Evolutionary conservation across 2,329 filamentous ascomycete genomes (phyloP).

Genomic region (Ascomycota sp.): DNA sequence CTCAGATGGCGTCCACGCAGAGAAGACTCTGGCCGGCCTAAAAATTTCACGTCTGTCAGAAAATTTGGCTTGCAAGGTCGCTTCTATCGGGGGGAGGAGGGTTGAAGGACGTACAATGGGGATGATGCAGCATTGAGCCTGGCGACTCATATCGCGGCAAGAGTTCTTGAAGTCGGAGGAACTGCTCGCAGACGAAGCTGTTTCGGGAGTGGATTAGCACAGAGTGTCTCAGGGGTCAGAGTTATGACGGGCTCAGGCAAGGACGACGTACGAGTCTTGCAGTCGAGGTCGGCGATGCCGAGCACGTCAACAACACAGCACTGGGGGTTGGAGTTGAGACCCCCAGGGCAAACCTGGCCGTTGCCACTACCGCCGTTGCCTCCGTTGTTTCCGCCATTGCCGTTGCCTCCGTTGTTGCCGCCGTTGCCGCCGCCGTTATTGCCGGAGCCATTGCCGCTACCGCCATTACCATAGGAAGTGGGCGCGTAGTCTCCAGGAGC

Average conservation of each 20-base stretch:
- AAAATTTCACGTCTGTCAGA: background rate
- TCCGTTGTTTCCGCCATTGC: too few species aligned
- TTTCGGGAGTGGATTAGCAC: background rate
- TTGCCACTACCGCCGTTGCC: background rate
- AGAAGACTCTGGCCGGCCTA: background rate
- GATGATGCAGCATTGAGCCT: background rate
- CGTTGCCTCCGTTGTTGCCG: background rate
- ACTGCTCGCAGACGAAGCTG: background rate
- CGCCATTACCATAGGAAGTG: background rate
- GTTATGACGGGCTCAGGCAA: background rate
- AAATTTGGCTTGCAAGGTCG: background rate
- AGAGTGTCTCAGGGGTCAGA: background rate
- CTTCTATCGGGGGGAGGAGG: background rate
- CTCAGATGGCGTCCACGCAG: background rate
- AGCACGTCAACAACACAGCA: background rate
- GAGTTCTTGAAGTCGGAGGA: background rate
- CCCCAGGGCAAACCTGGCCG: background rate
- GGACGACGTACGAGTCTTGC: background rate
- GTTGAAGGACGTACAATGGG: background rate
- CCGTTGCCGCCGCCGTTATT: background rate
- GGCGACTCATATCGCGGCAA: background rate
- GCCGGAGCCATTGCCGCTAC: background rate
- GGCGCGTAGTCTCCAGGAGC: background rate
- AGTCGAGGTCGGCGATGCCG: constrained; percentile 1
- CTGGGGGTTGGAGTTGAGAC: background rate